Evolutionary conservation across 129 eudicot species (phyloP).

Genomic region (Gnaphalium uliginosum): DNA sequence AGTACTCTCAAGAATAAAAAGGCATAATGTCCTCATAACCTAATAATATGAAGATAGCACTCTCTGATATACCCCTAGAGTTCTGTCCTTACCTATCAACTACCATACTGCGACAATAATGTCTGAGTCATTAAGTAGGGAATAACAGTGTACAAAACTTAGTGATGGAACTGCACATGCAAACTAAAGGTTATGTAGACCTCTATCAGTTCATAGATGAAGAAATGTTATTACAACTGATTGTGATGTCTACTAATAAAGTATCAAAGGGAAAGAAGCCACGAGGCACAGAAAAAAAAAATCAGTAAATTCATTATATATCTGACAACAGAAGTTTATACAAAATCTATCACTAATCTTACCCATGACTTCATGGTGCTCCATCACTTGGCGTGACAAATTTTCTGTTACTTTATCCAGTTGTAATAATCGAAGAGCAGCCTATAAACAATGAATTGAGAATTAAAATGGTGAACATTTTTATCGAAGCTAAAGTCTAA

Average conservation of each 20-base stretch:
- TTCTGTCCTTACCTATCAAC: neutral
- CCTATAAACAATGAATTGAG: slow-evolving; percentile 54
- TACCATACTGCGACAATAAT: neutral
- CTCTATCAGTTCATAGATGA: neutral
- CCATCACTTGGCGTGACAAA: slow-evolving; percentile 93
- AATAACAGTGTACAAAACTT: neutral
- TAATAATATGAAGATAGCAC: neutral
- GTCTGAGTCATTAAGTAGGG: neutral
- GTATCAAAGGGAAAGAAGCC: neutral
- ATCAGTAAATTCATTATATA: neutral
- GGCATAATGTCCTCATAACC: neutral
- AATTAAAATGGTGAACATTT: slow-evolving; percentile 31
- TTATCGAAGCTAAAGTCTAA: slow-evolving; percentile 20
- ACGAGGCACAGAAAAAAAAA: neutral
- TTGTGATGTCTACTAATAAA: neutral
- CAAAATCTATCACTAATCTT: slow-evolving; percentile 23
- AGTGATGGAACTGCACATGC: slow-evolving; percentile 4
- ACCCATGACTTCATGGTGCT: slow-evolving; percentile 99
- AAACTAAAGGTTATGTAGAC: slow-evolving; percentile 4
- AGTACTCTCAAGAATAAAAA: neutral
- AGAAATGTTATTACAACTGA: neutral
- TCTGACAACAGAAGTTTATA: slow-evolving; percentile 21
- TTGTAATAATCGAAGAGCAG: slow-evolving; percentile 86
- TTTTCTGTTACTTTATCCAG: slow-evolving; percentile 84
- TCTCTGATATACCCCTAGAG: neutral